Evolutionary conservation across 345 rosid species (phyloP).

Genomic region (Pistacia vera): DNA sequence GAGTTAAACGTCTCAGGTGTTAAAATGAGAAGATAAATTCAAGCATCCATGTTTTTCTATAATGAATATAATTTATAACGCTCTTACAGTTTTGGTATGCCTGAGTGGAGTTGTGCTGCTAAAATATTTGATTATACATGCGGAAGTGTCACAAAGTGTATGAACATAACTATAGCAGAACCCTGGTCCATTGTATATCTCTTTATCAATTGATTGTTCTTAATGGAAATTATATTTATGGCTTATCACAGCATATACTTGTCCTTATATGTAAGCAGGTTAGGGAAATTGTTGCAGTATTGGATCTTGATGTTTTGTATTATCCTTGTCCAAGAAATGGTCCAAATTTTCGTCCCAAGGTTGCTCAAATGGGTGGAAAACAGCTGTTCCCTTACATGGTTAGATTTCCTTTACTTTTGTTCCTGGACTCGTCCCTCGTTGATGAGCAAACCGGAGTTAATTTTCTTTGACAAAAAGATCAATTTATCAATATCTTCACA

Average conservation of each 20-base stretch:
- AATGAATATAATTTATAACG: too few relatives aligned
- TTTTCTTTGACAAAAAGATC: background rate
- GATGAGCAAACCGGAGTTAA: background rate
- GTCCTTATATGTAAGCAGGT: constrained; percentile 49
- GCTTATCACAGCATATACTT: constrained; percentile 15
- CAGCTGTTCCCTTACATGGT: constrained; percentile 97
- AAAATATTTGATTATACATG: background rate
- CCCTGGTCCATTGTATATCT: background rate
- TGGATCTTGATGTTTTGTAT: constrained; percentile 91
- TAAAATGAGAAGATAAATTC: background rate
- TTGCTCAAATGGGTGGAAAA: constrained; percentile 81
- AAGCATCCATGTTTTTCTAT: background rate
- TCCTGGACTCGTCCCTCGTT: background rate
- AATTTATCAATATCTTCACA: background rate
- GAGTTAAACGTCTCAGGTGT: background rate
- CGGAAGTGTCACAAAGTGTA: background rate
- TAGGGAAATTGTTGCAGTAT: constrained; percentile 82
- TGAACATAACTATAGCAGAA: background rate
- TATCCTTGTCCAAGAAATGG: constrained; percentile 95
- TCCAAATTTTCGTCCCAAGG: constrained; percentile 87
- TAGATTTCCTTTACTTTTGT: constrained; percentile 32
- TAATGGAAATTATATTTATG: background rate
- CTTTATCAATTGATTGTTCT: background rate
- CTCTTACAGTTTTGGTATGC: background rate
- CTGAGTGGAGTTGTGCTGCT: background rate